These are phyloP conservation scores for Suhomyces guaymorum DNA, from an alignment of 1,139 yeast genomes.

Conservation along the genomic window DNA sequence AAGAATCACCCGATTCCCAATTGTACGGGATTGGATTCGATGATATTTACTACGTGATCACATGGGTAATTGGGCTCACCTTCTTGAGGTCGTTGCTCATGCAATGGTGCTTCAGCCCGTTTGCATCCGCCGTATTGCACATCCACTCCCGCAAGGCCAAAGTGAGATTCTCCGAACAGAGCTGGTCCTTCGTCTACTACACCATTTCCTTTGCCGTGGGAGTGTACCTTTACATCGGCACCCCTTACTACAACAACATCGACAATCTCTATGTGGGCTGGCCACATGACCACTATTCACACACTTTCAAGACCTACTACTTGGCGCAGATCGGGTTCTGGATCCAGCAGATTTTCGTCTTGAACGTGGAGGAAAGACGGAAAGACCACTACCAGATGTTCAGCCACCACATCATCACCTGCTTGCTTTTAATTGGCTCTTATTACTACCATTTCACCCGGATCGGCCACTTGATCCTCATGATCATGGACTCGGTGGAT, in stretches of 20 bases:
- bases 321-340: slow-evolving; percentile 72
- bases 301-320: slow-evolving; percentile 66
- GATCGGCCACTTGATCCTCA: slow-evolving; percentile 75
- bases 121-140: slow-evolving; percentile 48
- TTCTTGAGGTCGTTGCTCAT: slow-evolving; percentile 62
- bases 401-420: slow-evolving; percentile 82
- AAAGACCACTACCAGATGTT: slow-evolving; percentile 88
- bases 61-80: slow-evolving; percentile 58
- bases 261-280: slow-evolving; percentile 67
- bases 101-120: slow-evolving; percentile 58
- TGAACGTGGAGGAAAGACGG: slow-evolving; percentile 75
- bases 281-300: slow-evolving; percentile 65
- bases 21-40: slow-evolving; percentile 56
- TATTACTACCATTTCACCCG: slow-evolving; percentile 72
- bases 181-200: slow-evolving; percentile 75
- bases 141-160: slow-evolving; percentile 53
- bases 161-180: slow-evolving; percentile 81
- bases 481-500: slow-evolving; percentile 84
- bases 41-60: slow-evolving; percentile 57
- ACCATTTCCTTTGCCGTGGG: slow-evolving; percentile 59
- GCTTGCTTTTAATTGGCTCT: slow-evolving; percentile 66
- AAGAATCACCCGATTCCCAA: slow-evolving; percentile 13
- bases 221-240: slow-evolving; percentile 52
- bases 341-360: slow-evolving; percentile 76
- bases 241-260: slow-evolving; percentile 61